Evolutionary conservation across 1,284 basidiomycete genomes (phyloP).

Genomic region (Trametes sp.): DNA sequence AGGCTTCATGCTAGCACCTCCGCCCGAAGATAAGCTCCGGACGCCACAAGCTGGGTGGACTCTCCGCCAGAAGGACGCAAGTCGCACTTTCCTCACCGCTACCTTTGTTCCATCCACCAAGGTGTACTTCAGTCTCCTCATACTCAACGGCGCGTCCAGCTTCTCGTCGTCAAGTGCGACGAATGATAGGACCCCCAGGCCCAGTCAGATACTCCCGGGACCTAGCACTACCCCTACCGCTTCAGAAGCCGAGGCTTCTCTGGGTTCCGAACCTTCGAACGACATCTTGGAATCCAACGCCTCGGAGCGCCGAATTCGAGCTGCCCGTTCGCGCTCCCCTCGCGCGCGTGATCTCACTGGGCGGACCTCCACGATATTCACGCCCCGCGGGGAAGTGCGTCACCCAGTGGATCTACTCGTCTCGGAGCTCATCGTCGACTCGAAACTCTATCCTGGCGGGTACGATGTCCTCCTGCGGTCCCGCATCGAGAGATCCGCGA

Average conservation of each 20-base stretch:
- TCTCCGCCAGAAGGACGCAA: constrained; percentile 63
- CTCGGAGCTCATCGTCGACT: constrained; percentile 78
- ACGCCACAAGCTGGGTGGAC: constrained; percentile 55
- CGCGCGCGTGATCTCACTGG: constrained; percentile 42
- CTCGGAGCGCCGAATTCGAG: constrained; percentile 23
- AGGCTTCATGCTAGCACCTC: constrained; percentile 62
- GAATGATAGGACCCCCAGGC: constrained; percentile 32
- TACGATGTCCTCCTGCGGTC: constrained; percentile 67
- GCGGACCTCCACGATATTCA: constrained; percentile 60
- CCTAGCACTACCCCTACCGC: constrained; percentile 9
- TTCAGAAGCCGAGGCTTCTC: constrained; percentile 3
- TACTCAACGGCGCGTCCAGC: constrained; percentile 44
- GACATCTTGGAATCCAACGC: constrained; percentile 18
- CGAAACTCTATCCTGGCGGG: constrained; percentile 75
- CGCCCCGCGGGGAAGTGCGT: constrained; percentile 63
- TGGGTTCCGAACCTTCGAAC: not conserved
- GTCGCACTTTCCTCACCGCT: constrained; percentile 58
- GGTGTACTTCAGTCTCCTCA: constrained; percentile 57
- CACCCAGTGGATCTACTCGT: constrained; percentile 68
- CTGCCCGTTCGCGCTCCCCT: constrained; percentile 35
- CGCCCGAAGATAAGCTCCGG: constrained; percentile 51
- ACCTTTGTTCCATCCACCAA: constrained; percentile 56
- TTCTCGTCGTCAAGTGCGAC: constrained; percentile 17
- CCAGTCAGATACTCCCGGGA: constrained; percentile 24
- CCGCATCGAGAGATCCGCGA: constrained; percentile 46